A percentile compares a stretch with the other conserved stretches of the same genome.
Evolutionary conservation across 208 protist species (phyloP).

Genomic region (Wallacemonas sp.): DNA sequence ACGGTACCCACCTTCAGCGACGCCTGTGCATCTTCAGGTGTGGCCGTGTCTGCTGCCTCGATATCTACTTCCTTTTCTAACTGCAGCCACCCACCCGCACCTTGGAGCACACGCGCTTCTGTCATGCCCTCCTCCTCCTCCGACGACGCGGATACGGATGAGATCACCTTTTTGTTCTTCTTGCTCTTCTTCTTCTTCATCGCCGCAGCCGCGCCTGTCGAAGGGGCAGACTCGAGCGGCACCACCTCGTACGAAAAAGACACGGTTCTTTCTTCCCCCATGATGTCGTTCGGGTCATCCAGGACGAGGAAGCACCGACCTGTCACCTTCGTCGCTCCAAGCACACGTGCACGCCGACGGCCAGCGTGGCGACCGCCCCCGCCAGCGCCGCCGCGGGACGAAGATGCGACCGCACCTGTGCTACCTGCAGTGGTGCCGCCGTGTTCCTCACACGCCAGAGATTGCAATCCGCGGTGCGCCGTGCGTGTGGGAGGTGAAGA

Average conservation of each 20-base stretch:
- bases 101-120: neutral
- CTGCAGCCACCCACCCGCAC: constrained; percentile 4
- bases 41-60: neutral
- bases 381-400: neutral
- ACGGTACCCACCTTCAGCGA: neutral
- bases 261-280: neutral
- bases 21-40: neutral
- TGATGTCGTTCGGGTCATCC: neutral
- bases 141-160: neutral
- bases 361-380: neutral
- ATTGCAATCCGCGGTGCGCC: neutral
- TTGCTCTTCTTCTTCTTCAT: neutral
- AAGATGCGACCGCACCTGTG: neutral
- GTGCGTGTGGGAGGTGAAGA: neutral
- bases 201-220: neutral
- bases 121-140: neutral
- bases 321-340: neutral
- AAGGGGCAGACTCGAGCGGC: neutral
- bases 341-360: neutral
- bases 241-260: constrained; percentile 4
- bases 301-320: constrained; percentile 8
- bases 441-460: constrained; percentile 15
- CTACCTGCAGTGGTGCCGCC: neutral
- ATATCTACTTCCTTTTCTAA: neutral
- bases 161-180: neutral